Evolutionary conservation across 108 stramenopile species (phyloP), one percentile per base, ranked within the genome.

Genomic region (Nitzschia sp.): DNA sequence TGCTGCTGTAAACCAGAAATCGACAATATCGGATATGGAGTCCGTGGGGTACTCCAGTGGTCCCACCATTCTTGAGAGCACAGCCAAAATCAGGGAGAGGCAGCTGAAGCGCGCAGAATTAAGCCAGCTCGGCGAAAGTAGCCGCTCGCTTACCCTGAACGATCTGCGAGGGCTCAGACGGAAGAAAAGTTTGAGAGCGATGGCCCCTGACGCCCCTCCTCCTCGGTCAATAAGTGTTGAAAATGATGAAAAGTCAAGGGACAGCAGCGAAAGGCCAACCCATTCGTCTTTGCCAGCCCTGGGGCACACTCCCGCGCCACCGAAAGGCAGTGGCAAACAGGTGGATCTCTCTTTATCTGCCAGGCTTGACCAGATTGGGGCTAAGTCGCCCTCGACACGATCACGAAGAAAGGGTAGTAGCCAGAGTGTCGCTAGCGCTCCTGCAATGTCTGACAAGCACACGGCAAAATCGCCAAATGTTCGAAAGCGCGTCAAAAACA

Each of bases 51-150:
- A 35, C 1, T 31, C 6, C 15, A 31, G 25, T 24, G 34, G 49
- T 65, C 49, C 64, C 24, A 35, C 48, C 4, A 28, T 65, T 0
- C 33, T 65, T 42, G 64, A 65, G 18, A 65, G 64, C 11, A 65
- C 64, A 1, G 64, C 64, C 6, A 62, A 62, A 62, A 62, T 62
- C 2, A n/a, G 61, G 9, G 61, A 62, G 27, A n/a, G 61, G 42
- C 38, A 42, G 5, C 61, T 45, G 23, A 27, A 26, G 23, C 36
- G 61, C 19, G 42, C 42, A 5, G 21, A 21, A 4, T 23, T 51
- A 19, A 23, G 49, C 21, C 19, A 51, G 21, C 17, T 9, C 21
- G 21, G 49, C n/a, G 13, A 4, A 19, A 51, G 49, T 51, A 51
- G 49, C 21, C 11, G 21, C 11, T 51, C 49, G 21, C 49, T 51